A percentile compares a stretch with the other conserved stretches of the same genome.
Conservation (phyloP, 352 stramenopile genomes). For the Phytophthora cryptogea region DNA sequence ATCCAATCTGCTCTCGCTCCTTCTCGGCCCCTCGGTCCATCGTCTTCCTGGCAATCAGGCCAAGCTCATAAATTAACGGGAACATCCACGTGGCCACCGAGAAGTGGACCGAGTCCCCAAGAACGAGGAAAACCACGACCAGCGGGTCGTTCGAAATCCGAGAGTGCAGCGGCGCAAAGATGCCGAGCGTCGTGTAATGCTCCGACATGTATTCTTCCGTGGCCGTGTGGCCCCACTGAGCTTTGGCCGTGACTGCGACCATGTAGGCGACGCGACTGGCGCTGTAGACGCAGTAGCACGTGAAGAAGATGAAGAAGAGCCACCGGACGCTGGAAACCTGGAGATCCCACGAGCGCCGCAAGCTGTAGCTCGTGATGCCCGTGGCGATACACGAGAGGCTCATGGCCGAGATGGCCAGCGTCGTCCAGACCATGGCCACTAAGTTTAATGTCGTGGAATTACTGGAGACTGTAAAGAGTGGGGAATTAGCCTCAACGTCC, state of each 20-base stretch:
- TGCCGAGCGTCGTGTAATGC: conserved; percentile 38
- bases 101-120: conserved; percentile 41
- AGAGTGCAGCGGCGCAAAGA: conserved; percentile 40
- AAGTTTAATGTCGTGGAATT: conserved; percentile 1
- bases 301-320: conserved; percentile 61
- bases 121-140: conserved; percentile 29
- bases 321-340: conserved; percentile 53
- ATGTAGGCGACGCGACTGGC: conserved; percentile 36
- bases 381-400: conserved; percentile 39
- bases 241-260: conserved; percentile 20
- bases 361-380: conserved; percentile 42
- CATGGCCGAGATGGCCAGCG: conserved; percentile 37
- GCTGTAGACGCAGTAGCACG: conserved; percentile 40
- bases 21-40: conserved; percentile 49
- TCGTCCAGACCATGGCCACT: conserved; percentile 38
- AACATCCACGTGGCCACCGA: conserved; percentile 46
- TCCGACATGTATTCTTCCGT: conserved; percentile 26
- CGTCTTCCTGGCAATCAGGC: conserved; percentile 40
- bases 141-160: conserved; percentile 23
- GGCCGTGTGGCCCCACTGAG: conserved; percentile 8
- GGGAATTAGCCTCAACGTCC: too few species aligned
- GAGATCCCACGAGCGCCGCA: conserved; percentile 45
- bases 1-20: conserved; percentile 36
- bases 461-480: too few species aligned
- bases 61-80: conserved; percentile 44